phyloP scores from a whole-genome alignment of 1,284 basidiomycete genomes.

The Cutaneotrichosporon sp. region DNA sequence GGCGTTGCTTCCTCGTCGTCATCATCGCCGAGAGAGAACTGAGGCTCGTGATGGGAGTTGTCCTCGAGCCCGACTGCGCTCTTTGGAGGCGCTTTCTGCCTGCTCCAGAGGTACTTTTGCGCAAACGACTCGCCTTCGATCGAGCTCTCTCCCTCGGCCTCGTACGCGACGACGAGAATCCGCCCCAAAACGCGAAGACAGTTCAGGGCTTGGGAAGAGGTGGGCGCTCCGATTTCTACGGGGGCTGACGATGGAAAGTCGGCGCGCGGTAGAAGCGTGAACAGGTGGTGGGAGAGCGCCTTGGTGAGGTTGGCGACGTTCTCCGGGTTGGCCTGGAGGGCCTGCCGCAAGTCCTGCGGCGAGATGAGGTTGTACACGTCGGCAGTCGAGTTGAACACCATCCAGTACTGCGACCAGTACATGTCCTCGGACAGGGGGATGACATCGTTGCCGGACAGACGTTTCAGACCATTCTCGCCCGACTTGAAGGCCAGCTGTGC shows the following conservation, averaged over 20 bases:
- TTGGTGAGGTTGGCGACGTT: constrained; percentile 77
- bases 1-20: constrained; percentile 59
- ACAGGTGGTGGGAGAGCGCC: constrained; percentile 67
- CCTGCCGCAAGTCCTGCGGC: constrained; percentile 75
- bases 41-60: neutral
- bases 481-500: constrained; percentile 81
- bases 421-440: constrained; percentile 61
- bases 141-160: constrained; percentile 58
- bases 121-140: constrained; percentile 9
- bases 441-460: constrained; percentile 64
- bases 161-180: constrained; percentile 80
- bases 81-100: neutral
- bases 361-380: constrained; percentile 84
- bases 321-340: constrained; percentile 70
- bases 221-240: constrained; percentile 49
- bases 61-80: neutral
- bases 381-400: constrained; percentile 75
- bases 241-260: constrained; percentile 61
- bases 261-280: constrained; percentile 72
- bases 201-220: constrained; percentile 78
- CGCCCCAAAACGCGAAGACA: constrained; percentile 78
- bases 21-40: constrained; percentile 55
- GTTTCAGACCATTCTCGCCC: constrained; percentile 68
- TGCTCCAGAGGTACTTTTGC: constrained; percentile 12
- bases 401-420: constrained; percentile 83